Percentiles rank a stretch among this genome's conserved stretches.
Evolutionary conservation across 2,329 filamentous ascomycete genomes (phyloP).

Genomic region (Alternaria alternata): DNA sequence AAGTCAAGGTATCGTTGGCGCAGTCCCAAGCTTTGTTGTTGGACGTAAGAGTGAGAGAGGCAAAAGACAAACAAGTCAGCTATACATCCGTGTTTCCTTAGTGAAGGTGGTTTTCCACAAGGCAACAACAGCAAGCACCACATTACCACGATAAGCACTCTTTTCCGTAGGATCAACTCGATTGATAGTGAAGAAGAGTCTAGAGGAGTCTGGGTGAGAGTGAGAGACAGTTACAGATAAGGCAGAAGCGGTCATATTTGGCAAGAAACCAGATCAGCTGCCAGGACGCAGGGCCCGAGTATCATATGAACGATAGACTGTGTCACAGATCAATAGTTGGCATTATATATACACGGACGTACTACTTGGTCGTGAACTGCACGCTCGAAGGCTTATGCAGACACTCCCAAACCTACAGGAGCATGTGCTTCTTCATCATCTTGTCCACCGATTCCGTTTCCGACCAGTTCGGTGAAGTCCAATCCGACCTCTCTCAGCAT

Average conservation of each 20-base stretch:
- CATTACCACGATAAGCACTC: slow-evolving; percentile 13
- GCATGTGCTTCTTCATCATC: slow-evolving; percentile 2
- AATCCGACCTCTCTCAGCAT: slow-evolving; percentile 86
- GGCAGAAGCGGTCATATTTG: neutral
- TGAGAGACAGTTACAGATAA: neutral
- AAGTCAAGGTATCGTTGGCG: neutral
- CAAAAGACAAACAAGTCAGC: slow-evolving; percentile 3
- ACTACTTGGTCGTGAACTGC: neutral
- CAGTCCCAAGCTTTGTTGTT: neutral
- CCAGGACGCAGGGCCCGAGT: neutral
- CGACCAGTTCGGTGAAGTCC: slow-evolving; percentile 86
- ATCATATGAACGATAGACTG: neutral
- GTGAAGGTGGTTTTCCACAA: slow-evolving; percentile 18
- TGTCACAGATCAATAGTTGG: neutral
- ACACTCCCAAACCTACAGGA: slow-evolving; percentile 42
- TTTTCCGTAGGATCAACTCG: neutral
- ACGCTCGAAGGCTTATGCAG: neutral
- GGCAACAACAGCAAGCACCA: slow-evolving; percentile 16
- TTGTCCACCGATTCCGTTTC: slow-evolving; percentile 45
- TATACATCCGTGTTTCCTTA: slow-evolving; percentile 4
- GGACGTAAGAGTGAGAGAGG: slow-evolving; percentile 6
- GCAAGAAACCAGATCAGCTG: neutral
- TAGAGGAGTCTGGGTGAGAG: slow-evolving; percentile 20
- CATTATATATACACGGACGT: neutral
- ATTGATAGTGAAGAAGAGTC: slow-evolving; percentile 10